phyloP scores from a whole-genome alignment of 371 early-diverging fungal genomes.

The Mortierella sp. region DNA sequence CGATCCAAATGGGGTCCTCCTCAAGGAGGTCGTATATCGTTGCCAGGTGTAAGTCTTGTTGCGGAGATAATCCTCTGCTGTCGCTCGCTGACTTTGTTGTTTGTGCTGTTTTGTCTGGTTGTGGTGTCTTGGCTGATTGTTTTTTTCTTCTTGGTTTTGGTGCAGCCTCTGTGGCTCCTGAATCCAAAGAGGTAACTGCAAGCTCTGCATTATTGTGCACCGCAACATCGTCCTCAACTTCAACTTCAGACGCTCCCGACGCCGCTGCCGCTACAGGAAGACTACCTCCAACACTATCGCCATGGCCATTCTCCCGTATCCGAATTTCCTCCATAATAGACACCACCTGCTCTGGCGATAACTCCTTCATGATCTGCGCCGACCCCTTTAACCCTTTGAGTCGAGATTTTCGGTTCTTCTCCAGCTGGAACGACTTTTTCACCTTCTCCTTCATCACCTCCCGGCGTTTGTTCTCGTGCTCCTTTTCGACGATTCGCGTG shows the following conservation, averaged over 20 bases:
- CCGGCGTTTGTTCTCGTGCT: conserved; percentile 60
- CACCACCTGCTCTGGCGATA: conserved; percentile 12
- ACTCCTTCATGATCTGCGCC: conserved; percentile 19
- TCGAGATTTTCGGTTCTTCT: conserved; percentile 36
- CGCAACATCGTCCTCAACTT: not conserved
- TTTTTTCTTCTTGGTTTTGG: not conserved
- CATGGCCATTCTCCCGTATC: not conserved
- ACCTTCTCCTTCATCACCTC: conserved; percentile 53
- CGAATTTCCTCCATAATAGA: conserved; percentile 25
- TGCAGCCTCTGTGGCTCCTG: not conserved
- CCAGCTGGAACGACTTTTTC: conserved; percentile 21
- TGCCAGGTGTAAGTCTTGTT: not conserved
- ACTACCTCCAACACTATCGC: not conserved
- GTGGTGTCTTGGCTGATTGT: not conserved
- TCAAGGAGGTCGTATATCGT: not conserved
- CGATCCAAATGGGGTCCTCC: not conserved
- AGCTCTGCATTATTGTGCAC: not conserved
- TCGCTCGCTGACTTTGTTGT: not conserved
- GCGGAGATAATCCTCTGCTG: not conserved
- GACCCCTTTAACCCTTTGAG: conserved; percentile 27
- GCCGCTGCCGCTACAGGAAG: not conserved
- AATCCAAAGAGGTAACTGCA: too few relatives aligned
- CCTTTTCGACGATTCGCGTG: conserved; percentile 63
- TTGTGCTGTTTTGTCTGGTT: not conserved
- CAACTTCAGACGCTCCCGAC: not conserved